Evolutionary conservation across 1,139 yeast genomes (phyloP), one percentile per base, ranked within the genome.

Genomic region (Insectozyma bohioensis): DNA sequence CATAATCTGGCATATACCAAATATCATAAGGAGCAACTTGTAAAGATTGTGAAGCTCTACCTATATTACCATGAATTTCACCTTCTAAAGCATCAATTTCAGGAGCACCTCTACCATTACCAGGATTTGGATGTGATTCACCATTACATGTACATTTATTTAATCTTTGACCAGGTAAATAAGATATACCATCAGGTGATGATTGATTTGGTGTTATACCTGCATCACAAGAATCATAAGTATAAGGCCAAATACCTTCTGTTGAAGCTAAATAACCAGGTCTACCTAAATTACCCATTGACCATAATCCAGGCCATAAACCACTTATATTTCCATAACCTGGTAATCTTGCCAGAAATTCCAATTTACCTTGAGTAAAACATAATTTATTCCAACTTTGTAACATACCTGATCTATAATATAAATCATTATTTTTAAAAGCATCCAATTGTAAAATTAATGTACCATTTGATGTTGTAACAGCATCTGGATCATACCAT

Each of bases 151-250:
- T 77, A 61, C 95, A 86, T 19, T 65, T 53, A 51, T 68, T 77
- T 37, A 85, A 63, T 40, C 74, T 71, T 62, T 85, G 95, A 14
- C 95, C 95, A 1, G 87, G 85, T 25, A 85, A 62, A 48, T 74
- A 82, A 6, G 85, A 79, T 30, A 85, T 72, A 28, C 95, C 95
- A 57, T 85, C 95, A 1, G 82, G 69, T 0, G 87, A 74, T 9
- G 88, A 80, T 60, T 86, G 95, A 53, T 86, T 86, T n/a, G 94
- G 82, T 5, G 95, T 85, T 41, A 85, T 85, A 41, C 95, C 95
- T 4, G 86, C 86, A 65, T 86, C 95, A 62, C 95, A 86, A 12
- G 75, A 59, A 22, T 78, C 77, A 53, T 86, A 86, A n/a, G 87
- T 69, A 50, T 85, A 86, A 3, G 95, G 95, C 95, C 95, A 86